Evolutionary conservation across 2,329 filamentous ascomycete genomes (phyloP), one percentile per base, ranked within the genome.

Genomic region (Penicillium sp.): DNA sequence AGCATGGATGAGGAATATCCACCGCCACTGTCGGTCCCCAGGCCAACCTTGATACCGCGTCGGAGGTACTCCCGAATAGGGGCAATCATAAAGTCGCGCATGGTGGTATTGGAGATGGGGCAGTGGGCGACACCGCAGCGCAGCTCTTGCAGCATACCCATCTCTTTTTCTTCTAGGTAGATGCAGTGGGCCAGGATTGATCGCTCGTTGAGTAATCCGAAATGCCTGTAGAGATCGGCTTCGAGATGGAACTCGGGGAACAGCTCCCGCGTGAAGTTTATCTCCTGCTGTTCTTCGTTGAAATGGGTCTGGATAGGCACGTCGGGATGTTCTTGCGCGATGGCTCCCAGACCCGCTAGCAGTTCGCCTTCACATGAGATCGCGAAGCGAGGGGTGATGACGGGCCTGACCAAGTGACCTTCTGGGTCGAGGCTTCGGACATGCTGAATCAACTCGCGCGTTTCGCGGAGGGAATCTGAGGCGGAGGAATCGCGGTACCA

Each of bases 101-200:
- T 69, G 0, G 84, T 87, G 75, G 87, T 88, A 69, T 89, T 89
- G 10, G 85, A 79, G 1, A 86, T 81, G 0, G 87, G 87, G 58
- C 87, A 89, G 66, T 89, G 87, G 0, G 86, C 85, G 1, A 89
- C 78, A 18, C 86, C 86, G 62, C 85, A 88, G 0, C 73, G 72
- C 9, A 85, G 74, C 9, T 75, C 69, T 14, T 71, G 64, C 1
- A 89, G 64, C 5, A 77, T 75, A 0, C 71, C 62, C 49, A 83
- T 80, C 69, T 90, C 87, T 33, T 82, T 77, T 2, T 84, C 80
- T 5, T 77, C 80, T 73, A 89, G 83, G 67, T 85, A 81, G 56
- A 85, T 89, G 73, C 87, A 89, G 68, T 90, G 88, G 0, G 87
- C 88, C 0, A 90, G 80, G 56, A 90, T 87, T 0, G 83, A 82